Evolutionary conservation across 2,329 filamentous ascomycete genomes (phyloP).

Genomic region (Coniochaeta hoffmannii): DNA sequence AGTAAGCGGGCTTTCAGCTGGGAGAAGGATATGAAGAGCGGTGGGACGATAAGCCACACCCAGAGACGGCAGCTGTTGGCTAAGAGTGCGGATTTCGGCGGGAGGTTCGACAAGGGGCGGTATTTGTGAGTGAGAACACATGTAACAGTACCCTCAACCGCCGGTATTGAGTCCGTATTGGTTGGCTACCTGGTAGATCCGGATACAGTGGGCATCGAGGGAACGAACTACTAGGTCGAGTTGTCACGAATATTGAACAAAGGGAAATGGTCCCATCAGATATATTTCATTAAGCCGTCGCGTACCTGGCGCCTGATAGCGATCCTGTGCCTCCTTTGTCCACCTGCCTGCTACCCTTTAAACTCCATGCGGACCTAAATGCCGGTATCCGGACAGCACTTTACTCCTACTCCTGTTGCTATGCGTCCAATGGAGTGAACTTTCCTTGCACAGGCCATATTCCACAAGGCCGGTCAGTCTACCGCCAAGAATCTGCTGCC

Average conservation of each 20-base stretch:
- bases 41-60: conserved; percentile 61
- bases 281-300: conserved; percentile 1
- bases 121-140: conserved; percentile 43
- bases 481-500: neutral
- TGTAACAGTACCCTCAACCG: too few species aligned
- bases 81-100: conserved; percentile 73
- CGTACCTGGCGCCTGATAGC: neutral
- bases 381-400: neutral
- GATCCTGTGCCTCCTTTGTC: neutral
- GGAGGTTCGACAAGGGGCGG: conserved; percentile 72
- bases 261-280: too few species aligned
- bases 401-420: neutral
- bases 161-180: too few species aligned
- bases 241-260: too few species aligned
- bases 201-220: too few species aligned
- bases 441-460: neutral
- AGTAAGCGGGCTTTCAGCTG: conserved; percentile 82
- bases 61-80: conserved; percentile 74
- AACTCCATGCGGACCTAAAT: neutral
- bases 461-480: neutral
- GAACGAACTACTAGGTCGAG: too few species aligned
- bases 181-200: too few species aligned
- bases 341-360: neutral
- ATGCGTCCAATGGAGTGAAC: neutral
- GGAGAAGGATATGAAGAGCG: conserved; percentile 87